Evolutionary conservation across 345 rosid species (phyloP), one percentile per base, ranked within the genome.

Genomic region (Brassica incana): DNA sequence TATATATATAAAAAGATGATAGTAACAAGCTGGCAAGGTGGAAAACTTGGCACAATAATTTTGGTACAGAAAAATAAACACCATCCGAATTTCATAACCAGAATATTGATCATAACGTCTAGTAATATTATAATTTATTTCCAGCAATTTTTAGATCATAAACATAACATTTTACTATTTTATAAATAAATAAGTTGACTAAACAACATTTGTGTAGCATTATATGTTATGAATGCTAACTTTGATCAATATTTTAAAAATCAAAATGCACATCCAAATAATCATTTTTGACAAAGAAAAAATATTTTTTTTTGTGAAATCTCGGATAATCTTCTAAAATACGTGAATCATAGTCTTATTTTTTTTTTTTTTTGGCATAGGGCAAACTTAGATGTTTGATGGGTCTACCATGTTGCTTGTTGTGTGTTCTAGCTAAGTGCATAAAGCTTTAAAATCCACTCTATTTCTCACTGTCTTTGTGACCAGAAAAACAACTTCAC

Each of bases 361-460:
- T 18, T 18, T n/a, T n/a, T n/a, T n/a, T n/a, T n/a, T 67, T 16
- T 66, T 48, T 35, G 48, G 71, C 50, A 50, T 36, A 54, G 48
- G 75, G 76, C 71, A 74, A 36, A 59, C 50, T 74, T 16, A 75
- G 79, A 75, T 69, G 43, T 38, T 40, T 48, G 54, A 75, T 75
- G 76, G 83, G 83, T 80, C 79, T 80, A 74, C 83, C 83, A 80
- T 80, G 83, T 75, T 75, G 79, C 72, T 38, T 75, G 83, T 64
- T 80, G 76, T 5, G 76, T 75, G 72, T 70, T 75, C 72, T 4
- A 80, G 23, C 23, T 20, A 75, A 80, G 76, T 80, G 76, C 69
- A 75, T 70, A 80, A 75, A 75, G 83, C 76, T 65, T 63, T 80
- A 63, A 70, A 80, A 80, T 52, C 67, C 76, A 80, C 83, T 80